Evolutionary conservation across 2,329 filamentous ascomycete species (phyloP).

Genomic region (Ophiostoma sp.): DNA sequence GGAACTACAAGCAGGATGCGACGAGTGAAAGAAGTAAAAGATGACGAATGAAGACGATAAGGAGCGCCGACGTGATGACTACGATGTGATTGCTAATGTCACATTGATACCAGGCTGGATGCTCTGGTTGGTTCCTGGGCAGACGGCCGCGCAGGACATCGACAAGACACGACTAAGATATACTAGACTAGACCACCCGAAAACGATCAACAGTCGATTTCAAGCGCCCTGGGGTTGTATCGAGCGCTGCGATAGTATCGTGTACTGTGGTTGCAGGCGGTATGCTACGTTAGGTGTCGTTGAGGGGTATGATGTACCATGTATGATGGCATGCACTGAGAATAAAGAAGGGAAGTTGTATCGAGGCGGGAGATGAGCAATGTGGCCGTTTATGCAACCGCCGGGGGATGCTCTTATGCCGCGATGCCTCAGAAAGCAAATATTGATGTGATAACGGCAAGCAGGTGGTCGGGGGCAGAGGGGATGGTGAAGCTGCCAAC

Average conservation of each 20-base stretch:
- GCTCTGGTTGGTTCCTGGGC: conserved; percentile 19
- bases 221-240: background rate
- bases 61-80: background rate
- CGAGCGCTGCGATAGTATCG: background rate
- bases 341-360: background rate
- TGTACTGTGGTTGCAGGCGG: background rate
- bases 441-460: background rate
- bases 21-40: background rate
- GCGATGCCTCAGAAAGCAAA: background rate
- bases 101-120: conserved; percentile 3
- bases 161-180: background rate
- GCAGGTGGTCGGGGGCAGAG: background rate
- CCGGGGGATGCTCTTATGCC: background rate
- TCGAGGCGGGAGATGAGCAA: background rate
- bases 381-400: conserved; percentile 13
- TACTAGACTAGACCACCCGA: background rate
- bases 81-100: background rate
- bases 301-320: background rate
- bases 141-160: background rate
- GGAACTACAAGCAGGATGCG: background rate
- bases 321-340: background rate
- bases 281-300: background rate
- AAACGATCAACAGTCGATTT: background rate
- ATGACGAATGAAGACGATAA: background rate
- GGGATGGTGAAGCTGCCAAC: conserved; percentile 4